A percentile compares a stretch with the other conserved stretches of the same genome.
These are phyloP conservation scores for Agrocybe praecox DNA, from an alignment of 768 basidiomycete species.

Conservation along the genomic window DNA sequence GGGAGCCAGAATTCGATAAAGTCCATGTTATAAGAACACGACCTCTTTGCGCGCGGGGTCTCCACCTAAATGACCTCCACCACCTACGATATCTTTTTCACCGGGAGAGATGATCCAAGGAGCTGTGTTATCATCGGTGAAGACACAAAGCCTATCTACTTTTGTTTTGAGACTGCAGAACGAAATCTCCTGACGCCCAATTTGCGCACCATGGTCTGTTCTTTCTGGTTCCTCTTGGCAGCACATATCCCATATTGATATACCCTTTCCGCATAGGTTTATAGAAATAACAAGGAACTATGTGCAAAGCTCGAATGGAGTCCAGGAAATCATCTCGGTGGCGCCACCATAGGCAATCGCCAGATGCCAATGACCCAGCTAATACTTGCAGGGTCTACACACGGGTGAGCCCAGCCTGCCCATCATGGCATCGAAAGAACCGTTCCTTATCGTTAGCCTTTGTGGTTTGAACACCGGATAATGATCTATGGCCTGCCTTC, in stretches of 20 bases:
- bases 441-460: neutral
- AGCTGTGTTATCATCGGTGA: constrained; percentile 70
- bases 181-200: constrained; percentile 37
- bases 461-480: neutral
- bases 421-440: constrained; percentile 9
- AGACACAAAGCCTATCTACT: constrained; percentile 58
- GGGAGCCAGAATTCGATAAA: constrained; percentile 45
- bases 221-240: constrained; percentile 12
- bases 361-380: constrained; percentile 65
- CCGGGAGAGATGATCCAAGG: constrained; percentile 69
- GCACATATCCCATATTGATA: constrained; percentile 13
- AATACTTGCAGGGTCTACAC: constrained; percentile 51
- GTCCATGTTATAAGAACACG: constrained; percentile 46
- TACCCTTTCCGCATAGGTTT: constrained; percentile 29
- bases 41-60: constrained; percentile 31
- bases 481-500: neutral
- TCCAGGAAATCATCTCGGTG: constrained; percentile 55
- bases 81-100: constrained; percentile 66
- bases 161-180: constrained; percentile 66
- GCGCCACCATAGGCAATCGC: constrained; percentile 56
- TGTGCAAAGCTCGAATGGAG: constrained; percentile 54
- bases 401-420: constrained; percentile 40
- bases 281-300: constrained; percentile 49
- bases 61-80: constrained; percentile 40
- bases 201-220: constrained; percentile 52